Percentiles rank a stretch among this genome's conserved stretches.
These are phyloP conservation scores for Cladosporium sp. DNA, from an alignment of 2,329 filamentous ascomycete species.

Conservation along the genomic window DNA sequence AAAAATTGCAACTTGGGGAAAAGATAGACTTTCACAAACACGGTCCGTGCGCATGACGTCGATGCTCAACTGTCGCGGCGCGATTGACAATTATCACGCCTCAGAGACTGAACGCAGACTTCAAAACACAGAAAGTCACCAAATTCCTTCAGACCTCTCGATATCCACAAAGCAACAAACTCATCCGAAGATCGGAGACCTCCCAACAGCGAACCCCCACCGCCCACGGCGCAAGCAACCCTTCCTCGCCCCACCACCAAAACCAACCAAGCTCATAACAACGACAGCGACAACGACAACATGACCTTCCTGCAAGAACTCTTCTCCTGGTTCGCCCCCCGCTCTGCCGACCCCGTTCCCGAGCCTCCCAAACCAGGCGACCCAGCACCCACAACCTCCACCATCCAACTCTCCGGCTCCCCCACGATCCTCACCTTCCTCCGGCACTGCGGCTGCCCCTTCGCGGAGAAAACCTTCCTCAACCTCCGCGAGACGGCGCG, in stretches of 20 bases:
- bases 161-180: background rate
- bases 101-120: no score
- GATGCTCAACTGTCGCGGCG: background rate
- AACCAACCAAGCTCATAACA: background rate
- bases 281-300: background rate
- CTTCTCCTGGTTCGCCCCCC: constrained; percentile 37
- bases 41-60: constrained; percentile 8
- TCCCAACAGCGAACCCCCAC: background rate
- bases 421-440: constrained; percentile 62
- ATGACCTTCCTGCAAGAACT: constrained; percentile 38
- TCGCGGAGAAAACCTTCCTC: constrained; percentile 47
- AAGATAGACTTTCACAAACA: background rate
- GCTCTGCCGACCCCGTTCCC: constrained; percentile 24
- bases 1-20: no score
- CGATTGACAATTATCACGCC: no score
- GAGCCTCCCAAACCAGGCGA: constrained; percentile 41
- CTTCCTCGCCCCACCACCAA: no score
- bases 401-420: constrained; percentile 48
- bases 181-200: background rate
- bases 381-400: constrained; percentile 49
- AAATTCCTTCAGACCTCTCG: background rate
- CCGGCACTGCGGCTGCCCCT: constrained; percentile 68
- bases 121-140: no score
- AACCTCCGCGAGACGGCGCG: constrained; percentile 48
- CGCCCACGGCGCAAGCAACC: background rate